Conservation (phyloP, 164 flowering plant genomes). For the Vitis rupestris region DNA sequence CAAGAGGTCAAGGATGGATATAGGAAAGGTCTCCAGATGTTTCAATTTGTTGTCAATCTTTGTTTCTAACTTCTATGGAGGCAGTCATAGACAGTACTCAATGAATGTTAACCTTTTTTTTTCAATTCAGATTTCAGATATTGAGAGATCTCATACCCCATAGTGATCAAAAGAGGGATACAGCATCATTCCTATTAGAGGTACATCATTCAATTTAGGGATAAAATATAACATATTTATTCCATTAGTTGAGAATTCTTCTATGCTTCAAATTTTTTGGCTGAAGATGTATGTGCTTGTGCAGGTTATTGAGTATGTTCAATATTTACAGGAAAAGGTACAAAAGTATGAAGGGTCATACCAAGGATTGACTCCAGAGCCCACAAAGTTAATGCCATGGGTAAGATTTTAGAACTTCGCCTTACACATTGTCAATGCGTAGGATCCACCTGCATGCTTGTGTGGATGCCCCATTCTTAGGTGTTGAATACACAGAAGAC, state of each 20-base stretch:
- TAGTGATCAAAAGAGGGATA: constrained; percentile 93
- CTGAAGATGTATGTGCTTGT: constrained; percentile 7
- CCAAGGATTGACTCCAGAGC: constrained; percentile 57
- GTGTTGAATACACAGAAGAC: background rate
- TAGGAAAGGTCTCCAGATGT: too few relatives aligned
- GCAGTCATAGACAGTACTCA: background rate
- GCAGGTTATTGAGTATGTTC: constrained; percentile 76
- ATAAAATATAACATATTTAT: background rate
- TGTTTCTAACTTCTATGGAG: background rate
- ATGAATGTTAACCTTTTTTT: background rate
- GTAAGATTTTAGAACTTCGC: constrained; percentile 26
- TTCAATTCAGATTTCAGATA: constrained; percentile 55
- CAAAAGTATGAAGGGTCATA: constrained; percentile 66
- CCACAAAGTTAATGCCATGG: constrained; percentile 71
- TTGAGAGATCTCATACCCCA: constrained; percentile 85
- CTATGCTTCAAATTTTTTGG: background rate
- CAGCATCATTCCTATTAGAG: constrained; percentile 92
- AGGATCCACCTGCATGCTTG: constrained; percentile 2
- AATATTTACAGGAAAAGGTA: constrained; percentile 62
- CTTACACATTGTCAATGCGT: background rate
- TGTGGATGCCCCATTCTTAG: background rate
- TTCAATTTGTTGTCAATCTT: background rate
- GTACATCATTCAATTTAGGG: constrained; percentile 26
- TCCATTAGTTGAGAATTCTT: background rate
- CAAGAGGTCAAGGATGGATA: background rate